phyloP scores from a whole-genome alignment of 768 basidiomycete genomes.

The Sporobolomyces phaffii region DNA sequence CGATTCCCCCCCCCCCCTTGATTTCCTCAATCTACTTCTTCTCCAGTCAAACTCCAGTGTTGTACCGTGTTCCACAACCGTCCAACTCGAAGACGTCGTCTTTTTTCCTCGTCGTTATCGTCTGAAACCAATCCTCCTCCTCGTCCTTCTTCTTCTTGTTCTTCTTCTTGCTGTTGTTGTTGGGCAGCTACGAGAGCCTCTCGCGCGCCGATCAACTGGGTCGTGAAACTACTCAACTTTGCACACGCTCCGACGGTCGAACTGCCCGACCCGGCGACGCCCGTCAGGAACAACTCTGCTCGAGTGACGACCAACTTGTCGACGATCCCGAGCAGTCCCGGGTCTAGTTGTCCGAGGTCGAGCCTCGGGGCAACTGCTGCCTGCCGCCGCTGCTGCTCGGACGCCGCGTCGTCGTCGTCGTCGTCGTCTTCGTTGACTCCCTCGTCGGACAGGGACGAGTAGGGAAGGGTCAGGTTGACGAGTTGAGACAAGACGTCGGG shows the following conservation, averaged over 20 bases:
- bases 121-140: background rate
- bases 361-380: background rate
- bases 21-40: conserved; percentile 11
- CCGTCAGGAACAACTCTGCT: conserved; percentile 55
- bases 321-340: conserved; percentile 56
- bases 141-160: conserved; percentile 30
- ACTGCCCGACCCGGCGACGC: conserved; percentile 32
- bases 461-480: background rate
- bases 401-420: background rate
- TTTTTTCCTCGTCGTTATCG: background rate
- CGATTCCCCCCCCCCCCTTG: too few relatives aligned
- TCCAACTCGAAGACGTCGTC: background rate
- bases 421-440: background rate
- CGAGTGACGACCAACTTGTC: conserved; percentile 56
- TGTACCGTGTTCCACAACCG: conserved; percentile 24
- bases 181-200: conserved; percentile 41
- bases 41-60: conserved; percentile 18
- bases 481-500: background rate
- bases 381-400: too few relatives aligned
- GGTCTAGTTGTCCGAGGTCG: conserved; percentile 46
- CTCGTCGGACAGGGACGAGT: background rate
- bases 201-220: conserved; percentile 53
- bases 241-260: conserved; percentile 35
- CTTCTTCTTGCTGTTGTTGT: too few relatives aligned
- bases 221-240: conserved; percentile 53